phyloP scores from a whole-genome alignment of 257 asterid species.

The Scutellaria galericulata region DNA sequence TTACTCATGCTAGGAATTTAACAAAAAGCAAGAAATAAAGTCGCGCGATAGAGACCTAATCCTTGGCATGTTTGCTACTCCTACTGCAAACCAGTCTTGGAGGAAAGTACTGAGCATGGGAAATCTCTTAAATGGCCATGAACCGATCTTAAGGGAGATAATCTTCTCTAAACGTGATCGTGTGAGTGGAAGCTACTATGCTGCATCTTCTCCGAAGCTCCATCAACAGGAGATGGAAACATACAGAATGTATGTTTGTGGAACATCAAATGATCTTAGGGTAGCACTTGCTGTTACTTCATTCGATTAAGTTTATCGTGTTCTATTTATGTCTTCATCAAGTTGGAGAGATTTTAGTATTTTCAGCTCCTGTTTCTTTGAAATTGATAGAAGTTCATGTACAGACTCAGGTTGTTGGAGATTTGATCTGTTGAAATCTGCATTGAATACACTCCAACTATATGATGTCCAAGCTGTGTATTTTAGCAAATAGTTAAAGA shows the following conservation, averaged over 20 bases:
- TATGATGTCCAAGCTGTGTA: no score
- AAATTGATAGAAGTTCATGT: background rate
- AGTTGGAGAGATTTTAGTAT: background rate
- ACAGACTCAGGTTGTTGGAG: background rate
- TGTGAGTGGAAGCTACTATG: constrained; percentile 66
- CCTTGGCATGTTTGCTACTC: constrained; percentile 77
- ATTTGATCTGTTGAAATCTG: constrained; percentile 14
- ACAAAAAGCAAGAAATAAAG: constrained; percentile 57
- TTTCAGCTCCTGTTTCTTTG: constrained; percentile 5
- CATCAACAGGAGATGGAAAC: constrained; percentile 72
- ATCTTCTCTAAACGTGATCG: constrained; percentile 72
- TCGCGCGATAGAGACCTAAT: constrained; percentile 63
- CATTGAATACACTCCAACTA: no score
- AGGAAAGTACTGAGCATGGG: constrained; percentile 96
- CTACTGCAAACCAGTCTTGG: constrained; percentile 94
- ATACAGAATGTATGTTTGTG: constrained; percentile 83
- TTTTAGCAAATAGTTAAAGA: no score
- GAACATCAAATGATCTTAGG: constrained; percentile 86
- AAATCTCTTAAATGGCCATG: constrained; percentile 94
- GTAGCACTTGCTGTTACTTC: constrained; percentile 94
- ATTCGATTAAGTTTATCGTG: constrained; percentile 56
- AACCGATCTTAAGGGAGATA: constrained; percentile 82
- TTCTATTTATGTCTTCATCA: background rate
- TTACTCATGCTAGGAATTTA: constrained; percentile 48
- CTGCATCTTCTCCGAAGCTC: constrained; percentile 49